Conservation (phyloP, 106 monocot species). For the Acanthochlamys bracteata region DNA sequence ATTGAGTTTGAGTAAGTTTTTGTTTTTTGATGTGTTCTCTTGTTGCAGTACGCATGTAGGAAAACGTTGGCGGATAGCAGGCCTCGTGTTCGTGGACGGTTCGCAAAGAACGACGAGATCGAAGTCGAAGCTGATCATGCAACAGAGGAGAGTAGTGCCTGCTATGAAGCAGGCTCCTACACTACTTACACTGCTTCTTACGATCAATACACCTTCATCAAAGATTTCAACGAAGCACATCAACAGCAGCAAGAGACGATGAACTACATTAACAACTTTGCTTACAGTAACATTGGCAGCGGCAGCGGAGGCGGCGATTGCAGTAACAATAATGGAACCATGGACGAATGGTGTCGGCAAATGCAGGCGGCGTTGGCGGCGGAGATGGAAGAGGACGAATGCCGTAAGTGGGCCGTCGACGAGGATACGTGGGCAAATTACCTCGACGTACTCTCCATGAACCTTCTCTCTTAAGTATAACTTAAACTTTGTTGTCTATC, state of each 20-base stretch:
- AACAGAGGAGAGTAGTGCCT: neutral
- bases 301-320: too few relatives aligned
- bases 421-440: conserved; percentile 25
- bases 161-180: neutral
- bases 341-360: conserved; percentile 20
- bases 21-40: neutral
- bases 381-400: conserved; percentile 9
- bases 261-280: neutral
- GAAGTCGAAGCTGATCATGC: conserved; percentile 10
- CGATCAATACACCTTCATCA: neutral
- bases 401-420: conserved; percentile 8
- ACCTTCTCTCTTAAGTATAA: conserved; percentile 9
- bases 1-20: neutral
- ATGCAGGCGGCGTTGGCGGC: conserved; percentile 9
- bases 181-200: neutral
- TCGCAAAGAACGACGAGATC: conserved; percentile 27
- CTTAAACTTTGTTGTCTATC: neutral
- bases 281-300: too few relatives aligned
- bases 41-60: conserved; percentile 35
- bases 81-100: conserved; percentile 32
- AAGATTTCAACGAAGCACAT: neutral
- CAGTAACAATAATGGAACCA: neutral
- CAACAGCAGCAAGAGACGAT: neutral
- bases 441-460: conserved; percentile 19
- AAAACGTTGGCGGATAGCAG: conserved; percentile 38